These are phyloP conservation scores for Setaria italica DNA, from an alignment of 202 grass and related monocot species.

Conservation along the genomic window DNA sequence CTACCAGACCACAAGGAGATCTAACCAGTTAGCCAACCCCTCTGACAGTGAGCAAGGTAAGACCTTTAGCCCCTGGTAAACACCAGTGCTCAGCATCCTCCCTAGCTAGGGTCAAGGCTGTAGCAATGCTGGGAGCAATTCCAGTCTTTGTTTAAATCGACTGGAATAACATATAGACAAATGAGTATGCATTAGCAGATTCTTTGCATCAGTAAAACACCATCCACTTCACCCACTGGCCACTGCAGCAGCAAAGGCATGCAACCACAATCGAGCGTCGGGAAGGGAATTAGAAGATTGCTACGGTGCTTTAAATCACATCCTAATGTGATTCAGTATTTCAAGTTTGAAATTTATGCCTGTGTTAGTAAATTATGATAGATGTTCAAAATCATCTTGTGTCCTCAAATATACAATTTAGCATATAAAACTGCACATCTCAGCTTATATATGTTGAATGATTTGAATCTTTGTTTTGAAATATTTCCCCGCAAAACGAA, in stretches of 20 bases:
- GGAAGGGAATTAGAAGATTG: not conserved
- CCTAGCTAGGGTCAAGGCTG: too few species aligned
- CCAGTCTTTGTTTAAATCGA: slow-evolving; percentile 16
- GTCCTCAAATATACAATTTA: slow-evolving; percentile 28
- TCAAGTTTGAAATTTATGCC: slow-evolving; percentile 16
- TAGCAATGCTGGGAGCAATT: too few species aligned
- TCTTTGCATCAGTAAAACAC: slow-evolving; percentile 19
- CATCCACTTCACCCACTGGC: not conserved
- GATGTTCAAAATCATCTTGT: slow-evolving; percentile 10
- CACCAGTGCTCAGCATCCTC: too few species aligned
- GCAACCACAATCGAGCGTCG: not conserved
- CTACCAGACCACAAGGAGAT: too few species aligned
- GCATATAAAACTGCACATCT: slow-evolving; percentile 6
- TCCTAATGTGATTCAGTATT: slow-evolving; percentile 21
- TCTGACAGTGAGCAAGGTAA: too few species aligned
- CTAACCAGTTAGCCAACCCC: too few species aligned
- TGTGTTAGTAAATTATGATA: slow-evolving; percentile 1
- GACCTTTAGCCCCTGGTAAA: too few species aligned
- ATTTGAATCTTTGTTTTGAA: not conserved
- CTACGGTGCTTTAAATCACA: slow-evolving; percentile 15
- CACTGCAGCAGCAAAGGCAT: slow-evolving; percentile 33
- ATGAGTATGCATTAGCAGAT: not conserved
- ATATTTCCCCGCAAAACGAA: not conserved
- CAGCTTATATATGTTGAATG: not conserved
- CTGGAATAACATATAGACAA: not conserved